Percentiles rank a stretch among this genome's conserved stretches.
phyloP scores from a whole-genome alignment of 2,329 filamentous ascomycete species.

The Neocucurbitaria cava region DNA sequence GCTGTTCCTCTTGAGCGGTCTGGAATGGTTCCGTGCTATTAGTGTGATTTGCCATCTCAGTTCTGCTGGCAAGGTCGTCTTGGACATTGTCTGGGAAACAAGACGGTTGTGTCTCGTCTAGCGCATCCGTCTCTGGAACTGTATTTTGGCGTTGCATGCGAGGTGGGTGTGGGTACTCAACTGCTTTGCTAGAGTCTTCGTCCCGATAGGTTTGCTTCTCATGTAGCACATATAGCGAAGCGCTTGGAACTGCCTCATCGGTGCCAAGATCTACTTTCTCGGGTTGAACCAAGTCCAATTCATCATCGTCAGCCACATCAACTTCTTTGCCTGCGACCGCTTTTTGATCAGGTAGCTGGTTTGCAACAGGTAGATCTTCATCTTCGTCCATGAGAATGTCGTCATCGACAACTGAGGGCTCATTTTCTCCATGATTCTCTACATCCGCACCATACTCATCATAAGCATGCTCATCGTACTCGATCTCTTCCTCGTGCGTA shows the following conservation, averaged over 20 bases:
- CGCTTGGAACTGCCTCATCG: conserved; percentile 33
- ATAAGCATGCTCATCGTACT: conserved; percentile 34
- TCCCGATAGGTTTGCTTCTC: conserved; percentile 1
- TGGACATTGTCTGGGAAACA: conserved; percentile 19
- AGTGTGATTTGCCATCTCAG: conserved; percentile 10
- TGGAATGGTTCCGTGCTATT: conserved; percentile 32
- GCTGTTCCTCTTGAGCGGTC: conserved; percentile 50
- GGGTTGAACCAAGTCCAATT: conserved; percentile 14
- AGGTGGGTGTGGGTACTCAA: conserved; percentile 3
- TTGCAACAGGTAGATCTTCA: conserved; percentile 29
- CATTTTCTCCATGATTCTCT: conserved; percentile 9
- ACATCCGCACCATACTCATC: conserved; percentile 23
- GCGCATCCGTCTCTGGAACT: conserved; percentile 42
- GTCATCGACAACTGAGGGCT: conserved; percentile 12
- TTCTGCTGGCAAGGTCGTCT: background rate
- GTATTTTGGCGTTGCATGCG: conserved; percentile 36
- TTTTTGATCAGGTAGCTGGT: conserved; percentile 16
- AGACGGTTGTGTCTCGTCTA: conserved; percentile 44
- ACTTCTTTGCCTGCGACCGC: background rate
- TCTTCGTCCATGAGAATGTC: conserved; percentile 29
- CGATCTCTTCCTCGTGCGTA: conserved; percentile 30
- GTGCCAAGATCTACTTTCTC: conserved; percentile 12
- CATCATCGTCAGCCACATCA: conserved; percentile 9
- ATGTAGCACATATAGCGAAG: conserved; percentile 20
- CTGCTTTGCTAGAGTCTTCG: conserved; percentile 1